These are phyloP conservation scores for Malus sylvestris DNA, from an alignment of 306 rosid species.

Conservation along the genomic window DNA sequence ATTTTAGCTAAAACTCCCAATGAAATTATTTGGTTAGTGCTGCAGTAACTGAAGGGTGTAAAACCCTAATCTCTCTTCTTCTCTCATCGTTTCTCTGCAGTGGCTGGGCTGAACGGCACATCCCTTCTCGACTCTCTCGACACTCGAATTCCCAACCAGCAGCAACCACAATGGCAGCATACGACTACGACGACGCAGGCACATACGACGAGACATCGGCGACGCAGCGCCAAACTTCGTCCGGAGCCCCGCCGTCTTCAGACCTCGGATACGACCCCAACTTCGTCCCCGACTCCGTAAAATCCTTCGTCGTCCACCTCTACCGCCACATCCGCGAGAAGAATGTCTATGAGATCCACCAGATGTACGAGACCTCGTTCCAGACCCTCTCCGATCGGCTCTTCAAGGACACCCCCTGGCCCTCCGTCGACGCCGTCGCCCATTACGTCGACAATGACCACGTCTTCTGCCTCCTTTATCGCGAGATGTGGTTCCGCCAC, in stretches of 20 bases:
- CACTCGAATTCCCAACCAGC: background rate
- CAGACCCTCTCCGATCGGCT: slow-evolving; percentile 79
- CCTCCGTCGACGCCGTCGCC: slow-evolving; percentile 87
- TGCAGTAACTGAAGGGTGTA: background rate
- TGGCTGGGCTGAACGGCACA: background rate
- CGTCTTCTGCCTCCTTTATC: slow-evolving; percentile 88
- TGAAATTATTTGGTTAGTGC: background rate
- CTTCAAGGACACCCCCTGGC: slow-evolving; percentile 96
- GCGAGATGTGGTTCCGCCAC: slow-evolving; percentile 99
- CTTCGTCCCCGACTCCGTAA: slow-evolving; percentile 81
- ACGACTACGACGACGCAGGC: slow-evolving; percentile 50
- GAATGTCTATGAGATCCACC: slow-evolving; percentile 93
- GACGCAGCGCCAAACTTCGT: slow-evolving; percentile 25
- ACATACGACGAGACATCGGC: slow-evolving; percentile 33
- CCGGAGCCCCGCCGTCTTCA: slow-evolving; percentile 21
- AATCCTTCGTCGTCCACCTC: slow-evolving; percentile 76
- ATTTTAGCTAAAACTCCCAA: no score
- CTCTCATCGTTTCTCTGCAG: background rate
- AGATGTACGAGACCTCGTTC: slow-evolving; percentile 82
- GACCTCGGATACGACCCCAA: slow-evolving; percentile 83
- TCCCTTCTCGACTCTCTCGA: background rate
- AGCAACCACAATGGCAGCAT: slow-evolving; percentile 40
- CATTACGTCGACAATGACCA: slow-evolving; percentile 83
- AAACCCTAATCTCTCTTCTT: slow-evolving; percentile 12
- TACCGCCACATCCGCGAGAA: slow-evolving; percentile 95